Base-by-base conservation (phyloP, 2,329 filamentous ascomycete genomes). In the Lojkania enalia region DNA sequence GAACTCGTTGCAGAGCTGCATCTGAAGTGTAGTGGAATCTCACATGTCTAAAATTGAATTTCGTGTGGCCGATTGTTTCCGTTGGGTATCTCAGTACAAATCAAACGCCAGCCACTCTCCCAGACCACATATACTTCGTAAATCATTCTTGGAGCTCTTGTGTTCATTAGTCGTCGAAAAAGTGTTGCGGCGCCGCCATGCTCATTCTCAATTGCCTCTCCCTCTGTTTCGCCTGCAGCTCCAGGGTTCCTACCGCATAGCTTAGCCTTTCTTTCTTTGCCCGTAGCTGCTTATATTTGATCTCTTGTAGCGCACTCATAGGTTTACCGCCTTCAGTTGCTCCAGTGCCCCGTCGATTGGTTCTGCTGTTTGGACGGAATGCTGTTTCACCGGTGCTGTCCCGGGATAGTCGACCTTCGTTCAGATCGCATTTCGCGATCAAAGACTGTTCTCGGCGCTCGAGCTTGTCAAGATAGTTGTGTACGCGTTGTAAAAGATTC, bases 241-340 rank as follows among this genome's bases (percentile, higher is more conserved):
- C 88, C 54, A 96, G 70, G 49, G 90, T 80, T 65, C 94, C 89
- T 14, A 96, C 88, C 20, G 88, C 86, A 74, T 95, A 96, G 66
- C 88, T 85, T 57, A 96, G 72, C 38, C 89, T 82, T 70, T 95
- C 90, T 71, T 89, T 92, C 71, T 90, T 86, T 75, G 90, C 88
- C 46, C 82, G 77, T 44, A 94, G 70, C 52, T 87, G 85, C 58
- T 82, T 83, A 49, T 89, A 74, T 59, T 81, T 82, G 55, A 76
- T 51, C 46, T 79, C 75, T 44, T 81, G 77, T 61, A 81, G 72
- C 39, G 70, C 69, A 25, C 68, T 73, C 46, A 68, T 58, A 5
- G 58, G 44, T 52, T 72, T 54, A 42, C 63, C 49, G 45, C 52
- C 48, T 27, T 41, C 58, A 44, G 60, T 55, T 2, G 52, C 55